Percentiles rank a stretch among this genome's conserved stretches.
phyloP scores from a whole-genome alignment of 129 eudicot genomes.

The Chrysanthemum seticuspe region DNA sequence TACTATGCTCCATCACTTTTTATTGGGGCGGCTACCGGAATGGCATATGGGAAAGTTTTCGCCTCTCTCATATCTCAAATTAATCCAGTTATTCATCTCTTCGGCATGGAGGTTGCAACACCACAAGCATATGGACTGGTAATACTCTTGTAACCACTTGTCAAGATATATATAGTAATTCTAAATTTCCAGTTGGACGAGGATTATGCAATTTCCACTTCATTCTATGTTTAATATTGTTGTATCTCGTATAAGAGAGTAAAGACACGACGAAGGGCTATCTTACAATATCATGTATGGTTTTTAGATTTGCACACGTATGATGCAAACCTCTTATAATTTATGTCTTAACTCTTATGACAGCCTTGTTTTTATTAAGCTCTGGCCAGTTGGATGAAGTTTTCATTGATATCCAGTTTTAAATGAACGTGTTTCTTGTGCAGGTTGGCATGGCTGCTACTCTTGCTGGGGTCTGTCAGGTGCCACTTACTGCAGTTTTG shows the following conservation, averaged over 20 bases:
- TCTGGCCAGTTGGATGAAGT: background rate
- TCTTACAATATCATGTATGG: background rate
- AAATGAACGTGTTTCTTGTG: slow-evolving; percentile 13
- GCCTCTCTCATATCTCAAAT: slow-evolving; percentile 46
- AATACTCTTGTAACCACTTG: no score
- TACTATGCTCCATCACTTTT: slow-evolving; percentile 94
- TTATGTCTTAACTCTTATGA: background rate
- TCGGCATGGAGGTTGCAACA: no score
- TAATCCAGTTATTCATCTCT: slow-evolving; percentile 22
- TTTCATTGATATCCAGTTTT: slow-evolving; percentile 7
- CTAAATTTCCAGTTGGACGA: no score
- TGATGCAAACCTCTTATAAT: no score
- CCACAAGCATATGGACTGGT: no score
- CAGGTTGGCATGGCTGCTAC: slow-evolving; percentile 99
- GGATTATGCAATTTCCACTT: slow-evolving; percentile 7
- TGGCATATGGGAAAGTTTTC: slow-evolving; percentile 87
- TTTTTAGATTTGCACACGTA: no score
- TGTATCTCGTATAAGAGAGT: background rate
- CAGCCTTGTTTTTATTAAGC: background rate
- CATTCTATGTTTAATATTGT: background rate
- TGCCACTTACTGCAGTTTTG: slow-evolving; percentile 52
- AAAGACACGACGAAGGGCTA: background rate
- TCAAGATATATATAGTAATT: no score
- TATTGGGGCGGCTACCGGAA: slow-evolving; percentile 96
- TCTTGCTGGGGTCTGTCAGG: slow-evolving; percentile 97